Base-by-base conservation (phyloP, 2,329 filamentous ascomycete genomes). In the Aspergillus spinulosporus region DNA sequence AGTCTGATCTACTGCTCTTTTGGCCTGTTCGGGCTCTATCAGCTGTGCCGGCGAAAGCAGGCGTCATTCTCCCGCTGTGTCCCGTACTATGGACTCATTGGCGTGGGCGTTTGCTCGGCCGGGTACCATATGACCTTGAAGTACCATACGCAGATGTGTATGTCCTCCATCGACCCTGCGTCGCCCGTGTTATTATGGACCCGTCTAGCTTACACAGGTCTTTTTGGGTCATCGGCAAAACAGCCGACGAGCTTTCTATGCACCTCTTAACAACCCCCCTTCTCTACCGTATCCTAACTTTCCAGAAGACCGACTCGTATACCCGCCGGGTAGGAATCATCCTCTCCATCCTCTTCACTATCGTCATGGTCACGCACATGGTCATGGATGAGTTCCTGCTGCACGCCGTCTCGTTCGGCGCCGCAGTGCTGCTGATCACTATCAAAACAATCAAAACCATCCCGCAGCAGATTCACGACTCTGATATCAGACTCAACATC, bases 341-440 rank as follows among this genome's bases (percentile, higher is more conserved):
- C 7, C 59, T 69, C 6, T 45, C 55, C 0, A 26, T 55, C 5
- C 34, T 64, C 3, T 68, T 69, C 49, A 64, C 63, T 3, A 52
- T 69, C 3, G 71, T 77, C 2, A 76, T 77, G 71, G 66, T 75
- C 4, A 69, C 72, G 0, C 75, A 77, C 37, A 76, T 77, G 68
- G 68, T 72, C 11, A 72, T 77, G 73, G 74, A 77, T 28, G 75
- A 77, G 48, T 77, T 77, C 28, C 42, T 77, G 0, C 64, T 77
- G 0, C 75, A 77, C 45, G 74, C 74, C 0, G 63, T 65, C 0
- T 60, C 67, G 0, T 77, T 77, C 59, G 74, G 69, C 0, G 3
- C 73, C 2, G 67, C 65, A 0, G 68, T 76, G 0, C 72, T 67
- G 29, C 40, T 75, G 8, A 75, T 77, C 39, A 72, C 66, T 3